Percentiles rank a stretch among this genome's conserved stretches.
These are phyloP conservation scores for Arthromyces matolae DNA, from an alignment of 768 basidiomycete genomes.

Conservation along the genomic window DNA sequence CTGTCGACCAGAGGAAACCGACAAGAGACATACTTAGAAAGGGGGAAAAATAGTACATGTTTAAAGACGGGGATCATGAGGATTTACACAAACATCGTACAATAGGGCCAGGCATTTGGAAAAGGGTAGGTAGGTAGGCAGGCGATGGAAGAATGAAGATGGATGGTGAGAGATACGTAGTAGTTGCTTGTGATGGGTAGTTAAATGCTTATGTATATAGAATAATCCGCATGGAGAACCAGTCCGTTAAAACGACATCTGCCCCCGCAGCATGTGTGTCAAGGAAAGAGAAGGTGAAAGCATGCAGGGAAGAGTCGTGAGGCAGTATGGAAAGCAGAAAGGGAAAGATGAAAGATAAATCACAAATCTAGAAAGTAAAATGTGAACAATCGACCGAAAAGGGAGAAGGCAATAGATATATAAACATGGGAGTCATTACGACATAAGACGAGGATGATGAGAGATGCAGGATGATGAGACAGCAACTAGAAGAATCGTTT, in stretches of 20 bases:
- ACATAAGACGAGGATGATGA: conserved; percentile 4
- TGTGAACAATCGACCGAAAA: conserved; percentile 5
- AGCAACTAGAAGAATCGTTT: conserved; percentile 65
- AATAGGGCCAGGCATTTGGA: background rate
- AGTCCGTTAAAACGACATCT: too few species aligned
- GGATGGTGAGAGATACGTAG: background rate
- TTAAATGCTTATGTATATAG: conserved; percentile 1
- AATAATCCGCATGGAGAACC: conserved; percentile 10
- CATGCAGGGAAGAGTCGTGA: too few species aligned
- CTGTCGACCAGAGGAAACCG: too few species aligned
- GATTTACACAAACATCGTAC: conserved; percentile 9
- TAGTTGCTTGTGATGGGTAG: too few species aligned
- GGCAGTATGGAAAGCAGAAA: background rate
- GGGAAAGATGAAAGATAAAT: background rate
- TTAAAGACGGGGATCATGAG: conserved; percentile 3
- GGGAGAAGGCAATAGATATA: conserved; percentile 5
- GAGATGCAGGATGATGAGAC: background rate
- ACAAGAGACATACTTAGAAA: too few species aligned
- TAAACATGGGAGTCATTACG: conserved; percentile 8
- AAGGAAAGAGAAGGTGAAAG: background rate
- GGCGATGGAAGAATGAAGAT: background rate
- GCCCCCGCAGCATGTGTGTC: background rate
- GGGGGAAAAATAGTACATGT: conserved; percentile 12
- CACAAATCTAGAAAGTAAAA: conserved; percentile 11
- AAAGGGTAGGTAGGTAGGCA: background rate